A percentile compares a stretch with the other conserved stretches of the same genome.
phyloP scores from a whole-genome alignment of 2,329 filamentous ascomycete genomes.

The Claviceps cyperi region DNA sequence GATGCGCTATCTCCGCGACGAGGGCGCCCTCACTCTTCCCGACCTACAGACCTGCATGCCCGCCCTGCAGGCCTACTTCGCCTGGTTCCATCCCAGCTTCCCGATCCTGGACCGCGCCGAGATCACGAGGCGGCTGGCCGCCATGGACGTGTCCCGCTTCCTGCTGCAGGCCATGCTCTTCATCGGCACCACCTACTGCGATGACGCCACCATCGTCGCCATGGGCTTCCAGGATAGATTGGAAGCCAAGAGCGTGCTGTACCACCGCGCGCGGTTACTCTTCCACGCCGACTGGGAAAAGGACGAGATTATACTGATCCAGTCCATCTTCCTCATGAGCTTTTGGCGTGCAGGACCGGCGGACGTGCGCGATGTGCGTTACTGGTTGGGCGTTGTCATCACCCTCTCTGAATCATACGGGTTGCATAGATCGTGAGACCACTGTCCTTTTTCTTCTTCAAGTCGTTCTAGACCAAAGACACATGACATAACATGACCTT shows the following conservation, averaged over 20 bases:
- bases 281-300: constrained; percentile 39
- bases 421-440: constrained; percentile 24
- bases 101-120: constrained; percentile 35
- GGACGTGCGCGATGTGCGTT: constrained; percentile 32
- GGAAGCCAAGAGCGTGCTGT: constrained; percentile 34
- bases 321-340: constrained; percentile 38
- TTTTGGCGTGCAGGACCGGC: constrained; percentile 38
- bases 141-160: constrained; percentile 30
- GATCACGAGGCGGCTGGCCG: constrained; percentile 23
- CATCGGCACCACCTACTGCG: constrained; percentile 38
- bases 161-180: constrained; percentile 39
- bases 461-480: no score
- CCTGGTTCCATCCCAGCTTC: constrained; percentile 42
- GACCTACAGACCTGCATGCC: constrained; percentile 25
- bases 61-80: constrained; percentile 36
- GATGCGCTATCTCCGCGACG: constrained; percentile 32
- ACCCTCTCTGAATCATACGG: constrained; percentile 35
- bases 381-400: constrained; percentile 36
- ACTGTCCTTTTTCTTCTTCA: not conserved
- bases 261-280: constrained; percentile 33
- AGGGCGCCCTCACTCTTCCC: constrained; percentile 30
- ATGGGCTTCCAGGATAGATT: constrained; percentile 34
- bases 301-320: constrained; percentile 33
- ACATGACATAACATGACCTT: no score
- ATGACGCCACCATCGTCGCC: constrained; percentile 26